These are phyloP conservation scores for Barnettozyma sucrosica DNA, from an alignment of 805 yeast species.

Conservation along the genomic window DNA sequence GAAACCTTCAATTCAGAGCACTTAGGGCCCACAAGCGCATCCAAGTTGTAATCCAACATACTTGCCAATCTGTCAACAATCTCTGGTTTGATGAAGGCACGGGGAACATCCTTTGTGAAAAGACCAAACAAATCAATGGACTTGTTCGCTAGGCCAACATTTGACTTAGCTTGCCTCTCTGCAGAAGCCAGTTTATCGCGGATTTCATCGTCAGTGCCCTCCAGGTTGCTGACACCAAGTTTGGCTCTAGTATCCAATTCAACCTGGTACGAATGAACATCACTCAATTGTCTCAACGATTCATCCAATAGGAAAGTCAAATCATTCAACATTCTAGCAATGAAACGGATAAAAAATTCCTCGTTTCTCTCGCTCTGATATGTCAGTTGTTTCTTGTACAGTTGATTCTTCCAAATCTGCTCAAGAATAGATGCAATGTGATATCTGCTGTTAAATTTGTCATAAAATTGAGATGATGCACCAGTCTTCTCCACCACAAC, in stretches of 20 bases:
- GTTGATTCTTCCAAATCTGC: conserved; percentile 71
- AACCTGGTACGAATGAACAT: conserved; percentile 68
- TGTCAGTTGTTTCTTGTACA: conserved; percentile 63
- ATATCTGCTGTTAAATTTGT: conserved; percentile 87
- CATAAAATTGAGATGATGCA: conserved; percentile 90
- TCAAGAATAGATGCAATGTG: conserved; percentile 80
- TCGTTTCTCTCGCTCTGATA: conserved; percentile 61
- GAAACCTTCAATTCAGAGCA: conserved; percentile 83
- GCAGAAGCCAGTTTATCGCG: conserved; percentile 49
- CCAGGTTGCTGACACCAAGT: conserved; percentile 25
- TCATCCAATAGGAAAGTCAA: conserved; percentile 90
- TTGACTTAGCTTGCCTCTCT: conserved; percentile 74
- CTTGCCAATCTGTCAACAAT: conserved; percentile 92
- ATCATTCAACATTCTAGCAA: conserved; percentile 93
- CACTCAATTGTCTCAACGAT: conserved; percentile 70
- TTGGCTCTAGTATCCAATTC: conserved; percentile 51
- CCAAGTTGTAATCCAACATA: conserved; percentile 89
- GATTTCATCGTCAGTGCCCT: conserved; percentile 59
- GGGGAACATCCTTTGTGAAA: conserved; percentile 82
- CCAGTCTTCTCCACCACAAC: conserved; percentile 97
- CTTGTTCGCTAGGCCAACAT: conserved; percentile 77
- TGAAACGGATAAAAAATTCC: conserved; percentile 84
- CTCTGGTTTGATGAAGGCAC: conserved; percentile 80
- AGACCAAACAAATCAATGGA: conserved; percentile 73
- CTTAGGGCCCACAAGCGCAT: conserved; percentile 92